A percentile compares a stretch with the other conserved stretches of the same genome.
phyloP scores from a whole-genome alignment of 2,329 filamentous ascomycete species.

The Hypoxylon sp. region DNA sequence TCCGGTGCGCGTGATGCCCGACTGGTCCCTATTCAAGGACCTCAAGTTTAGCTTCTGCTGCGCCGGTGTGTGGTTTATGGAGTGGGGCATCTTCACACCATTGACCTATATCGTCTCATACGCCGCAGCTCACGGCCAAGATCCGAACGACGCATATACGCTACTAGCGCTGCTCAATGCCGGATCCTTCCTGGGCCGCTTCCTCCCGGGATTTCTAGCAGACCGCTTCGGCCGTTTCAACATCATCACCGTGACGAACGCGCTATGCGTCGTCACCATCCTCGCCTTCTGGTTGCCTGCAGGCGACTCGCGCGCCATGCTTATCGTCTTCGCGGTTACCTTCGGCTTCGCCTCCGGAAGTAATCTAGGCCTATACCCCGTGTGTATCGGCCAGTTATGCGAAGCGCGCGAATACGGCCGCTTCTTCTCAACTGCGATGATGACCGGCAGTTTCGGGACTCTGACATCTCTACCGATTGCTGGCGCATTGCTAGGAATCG shows the following conservation, averaged over 20 bases:
- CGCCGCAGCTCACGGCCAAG: constrained; percentile 73
- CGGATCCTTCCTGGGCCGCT: constrained; percentile 82
- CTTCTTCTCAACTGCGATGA: constrained; percentile 83
- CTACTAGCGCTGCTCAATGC: constrained; percentile 86
- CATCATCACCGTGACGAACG: constrained; percentile 78
- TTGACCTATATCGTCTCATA: constrained; percentile 57
- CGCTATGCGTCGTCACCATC: constrained; percentile 67
- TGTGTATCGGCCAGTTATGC: constrained; percentile 86
- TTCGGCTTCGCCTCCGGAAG: constrained; percentile 87
- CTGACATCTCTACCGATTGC: constrained; percentile 64
- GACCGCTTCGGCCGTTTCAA: constrained; percentile 87
- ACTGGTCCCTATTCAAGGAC: constrained; percentile 73
- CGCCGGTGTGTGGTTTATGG: constrained; percentile 76
- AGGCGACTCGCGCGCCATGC: constrained; percentile 65
- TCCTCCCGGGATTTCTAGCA: constrained; percentile 80
- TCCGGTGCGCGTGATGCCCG: constrained; percentile 66
- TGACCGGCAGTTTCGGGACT: constrained; percentile 80
- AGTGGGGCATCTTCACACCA: constrained; percentile 63
- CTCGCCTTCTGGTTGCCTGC: constrained; percentile 80
- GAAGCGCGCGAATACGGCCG: constrained; percentile 81
- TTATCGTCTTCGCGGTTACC: constrained; percentile 77
- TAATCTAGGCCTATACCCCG: constrained; percentile 82
- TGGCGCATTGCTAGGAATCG: constrained; percentile 54
- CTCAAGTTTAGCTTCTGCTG: constrained; percentile 72
- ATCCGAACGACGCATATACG: constrained; percentile 75